These are phyloP conservation scores for Coemansia sp. DNA, from an alignment of 192 early-diverging fungal genomes.

Conservation along the genomic window DNA sequence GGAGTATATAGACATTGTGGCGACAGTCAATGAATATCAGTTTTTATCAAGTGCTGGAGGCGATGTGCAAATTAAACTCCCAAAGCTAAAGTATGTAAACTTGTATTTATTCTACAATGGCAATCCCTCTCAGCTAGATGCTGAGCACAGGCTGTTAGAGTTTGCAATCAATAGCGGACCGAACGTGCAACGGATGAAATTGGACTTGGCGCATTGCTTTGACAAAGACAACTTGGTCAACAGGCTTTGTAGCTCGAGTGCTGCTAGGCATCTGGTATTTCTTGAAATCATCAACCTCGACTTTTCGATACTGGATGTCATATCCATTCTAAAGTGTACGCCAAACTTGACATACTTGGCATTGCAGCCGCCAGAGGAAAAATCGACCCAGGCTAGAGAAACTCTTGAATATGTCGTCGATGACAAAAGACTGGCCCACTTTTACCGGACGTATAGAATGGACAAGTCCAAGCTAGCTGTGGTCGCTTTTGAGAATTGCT, in stretches of 20 bases:
- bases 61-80: not conserved
- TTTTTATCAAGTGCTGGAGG: not conserved
- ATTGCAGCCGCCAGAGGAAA: not conserved
- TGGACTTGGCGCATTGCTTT: not conserved
- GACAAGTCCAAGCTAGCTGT: not conserved
- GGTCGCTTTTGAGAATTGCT: not conserved
- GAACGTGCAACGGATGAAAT: not conserved
- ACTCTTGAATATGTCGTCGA: not conserved
- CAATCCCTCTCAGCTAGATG: not conserved
- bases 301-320: not conserved
- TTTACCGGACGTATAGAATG: not conserved
- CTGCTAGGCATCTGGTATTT: not conserved
- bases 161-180: not conserved
- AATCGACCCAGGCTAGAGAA: not conserved
- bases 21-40: not conserved
- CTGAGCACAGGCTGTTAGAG: not conserved
- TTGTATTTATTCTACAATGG: not conserved
- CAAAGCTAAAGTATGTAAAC: not conserved
- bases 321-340: conserved; percentile 1
- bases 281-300: not conserved
- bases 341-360: not conserved
- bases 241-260: not conserved
- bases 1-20: not conserved
- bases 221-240: not conserved
- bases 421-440: not conserved